Percentiles rank a stretch among this genome's conserved stretches.
Evolutionary conservation across 768 basidiomycete species (phyloP).

Genomic region (Lactarius hengduanensis): DNA sequence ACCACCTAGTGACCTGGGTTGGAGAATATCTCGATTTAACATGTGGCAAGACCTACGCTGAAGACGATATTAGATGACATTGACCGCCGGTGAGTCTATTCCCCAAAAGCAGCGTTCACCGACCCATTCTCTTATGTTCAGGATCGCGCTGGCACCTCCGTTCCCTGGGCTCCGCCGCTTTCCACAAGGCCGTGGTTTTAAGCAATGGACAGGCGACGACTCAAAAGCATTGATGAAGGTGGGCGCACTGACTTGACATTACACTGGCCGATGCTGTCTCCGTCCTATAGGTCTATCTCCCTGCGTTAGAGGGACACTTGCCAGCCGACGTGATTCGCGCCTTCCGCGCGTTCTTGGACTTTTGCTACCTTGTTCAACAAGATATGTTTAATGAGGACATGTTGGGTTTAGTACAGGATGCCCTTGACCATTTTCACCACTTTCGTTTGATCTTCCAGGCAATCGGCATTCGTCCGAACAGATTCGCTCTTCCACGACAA

Average conservation of each 20-base stretch:
- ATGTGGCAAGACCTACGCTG: too few species aligned
- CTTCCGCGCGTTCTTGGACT: neutral
- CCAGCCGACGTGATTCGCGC: neutral
- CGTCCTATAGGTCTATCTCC: neutral
- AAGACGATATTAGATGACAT: neutral
- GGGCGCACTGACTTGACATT: too few species aligned
- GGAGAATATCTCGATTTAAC: neutral
- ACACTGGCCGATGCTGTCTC: too few species aligned
- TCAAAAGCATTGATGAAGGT: constrained; percentile 2
- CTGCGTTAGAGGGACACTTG: neutral
- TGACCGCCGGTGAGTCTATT: neutral
- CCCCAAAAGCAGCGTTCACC: too few species aligned
- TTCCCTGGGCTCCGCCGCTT: neutral
- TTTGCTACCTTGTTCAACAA: neutral
- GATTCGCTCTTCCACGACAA: neutral
- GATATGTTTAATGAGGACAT: too few species aligned
- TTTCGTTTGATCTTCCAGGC: neutral
- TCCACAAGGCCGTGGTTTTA: neutral
- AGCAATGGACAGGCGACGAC: constrained; percentile 1
- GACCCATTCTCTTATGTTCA: neutral
- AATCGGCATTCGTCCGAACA: neutral
- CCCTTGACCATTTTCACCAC: neutral
- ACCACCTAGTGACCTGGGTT: too few species aligned
- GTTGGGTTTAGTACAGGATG: too few species aligned
- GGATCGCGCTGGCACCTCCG: neutral